Evolutionary conservation across 2,329 filamentous ascomycete genomes (phyloP).

Genomic region (Geosmithia morbida): DNA sequence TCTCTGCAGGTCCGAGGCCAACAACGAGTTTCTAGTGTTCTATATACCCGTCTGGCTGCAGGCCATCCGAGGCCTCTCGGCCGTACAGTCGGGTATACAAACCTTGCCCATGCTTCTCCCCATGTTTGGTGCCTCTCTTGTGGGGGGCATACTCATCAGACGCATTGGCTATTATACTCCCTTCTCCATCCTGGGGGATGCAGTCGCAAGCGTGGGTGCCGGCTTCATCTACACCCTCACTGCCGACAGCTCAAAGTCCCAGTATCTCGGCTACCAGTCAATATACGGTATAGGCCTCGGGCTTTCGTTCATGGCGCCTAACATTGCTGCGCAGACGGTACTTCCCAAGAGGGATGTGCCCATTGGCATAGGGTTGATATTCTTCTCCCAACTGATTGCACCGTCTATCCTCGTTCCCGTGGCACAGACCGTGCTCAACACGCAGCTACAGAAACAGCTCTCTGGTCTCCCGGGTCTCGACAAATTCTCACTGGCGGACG

Average conservation of each 20-base stretch:
- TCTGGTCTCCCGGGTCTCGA: neutral
- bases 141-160: slow-evolving; percentile 12
- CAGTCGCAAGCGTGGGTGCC: slow-evolving; percentile 17
- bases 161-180: slow-evolving; percentile 26
- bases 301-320: slow-evolving; percentile 25
- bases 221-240: slow-evolving; percentile 25
- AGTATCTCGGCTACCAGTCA: slow-evolving; percentile 19
- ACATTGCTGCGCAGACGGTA: slow-evolving; percentile 30
- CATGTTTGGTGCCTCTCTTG: slow-evolving; percentile 11
- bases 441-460: slow-evolving; percentile 19
- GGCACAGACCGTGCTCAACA: slow-evolving; percentile 34
- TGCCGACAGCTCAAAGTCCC: slow-evolving; percentile 5
- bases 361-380: slow-evolving; percentile 27
- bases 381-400: slow-evolving; percentile 28
- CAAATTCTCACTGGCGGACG: neutral
- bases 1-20: slow-evolving; percentile 5
- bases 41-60: slow-evolving; percentile 38
- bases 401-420: slow-evolving; percentile 35
- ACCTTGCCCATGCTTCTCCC: slow-evolving; percentile 13
- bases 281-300: slow-evolving; percentile 27
- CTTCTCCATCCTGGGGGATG: slow-evolving; percentile 18
- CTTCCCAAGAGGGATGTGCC: slow-evolving; percentile 26
- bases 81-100: slow-evolving; percentile 13
- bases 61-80: slow-evolving; percentile 20
- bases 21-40: slow-evolving; percentile 14